Evolutionary conservation across 2,329 filamentous ascomycete genomes (phyloP).

Genomic region (Curvularia sp.): DNA sequence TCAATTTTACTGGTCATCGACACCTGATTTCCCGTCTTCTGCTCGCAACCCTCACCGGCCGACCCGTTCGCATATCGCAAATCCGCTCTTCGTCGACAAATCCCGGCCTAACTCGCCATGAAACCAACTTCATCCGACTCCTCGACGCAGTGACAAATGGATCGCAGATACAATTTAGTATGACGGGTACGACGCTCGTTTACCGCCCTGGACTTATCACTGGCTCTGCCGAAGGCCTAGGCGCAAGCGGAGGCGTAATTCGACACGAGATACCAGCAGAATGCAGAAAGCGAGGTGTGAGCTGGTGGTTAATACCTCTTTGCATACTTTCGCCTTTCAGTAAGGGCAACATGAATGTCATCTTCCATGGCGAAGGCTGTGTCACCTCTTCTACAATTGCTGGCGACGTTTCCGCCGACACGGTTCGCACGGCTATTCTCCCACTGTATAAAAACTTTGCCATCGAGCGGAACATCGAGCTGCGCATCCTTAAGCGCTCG

Average conservation of each 20-base stretch:
- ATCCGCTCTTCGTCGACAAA: slow-evolving; percentile 88
- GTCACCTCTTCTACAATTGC: slow-evolving; percentile 85
- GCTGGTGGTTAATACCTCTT: slow-evolving; percentile 89
- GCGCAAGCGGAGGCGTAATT: slow-evolving; percentile 76
- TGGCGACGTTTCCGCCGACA: slow-evolving; percentile 90
- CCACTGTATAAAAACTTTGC: slow-evolving; percentile 91
- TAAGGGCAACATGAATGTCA: slow-evolving; percentile 87
- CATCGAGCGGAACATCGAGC: slow-evolving; percentile 83
- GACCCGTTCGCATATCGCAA: slow-evolving; percentile 87
- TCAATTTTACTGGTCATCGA: slow-evolving; percentile 84
- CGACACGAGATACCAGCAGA: slow-evolving; percentile 79
- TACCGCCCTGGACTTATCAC: slow-evolving; percentile 94
- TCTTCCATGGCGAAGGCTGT: slow-evolving; percentile 88
- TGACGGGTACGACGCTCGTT: slow-evolving; percentile 90
- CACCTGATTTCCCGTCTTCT: slow-evolving; percentile 84
- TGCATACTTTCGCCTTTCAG: slow-evolving; percentile 92
- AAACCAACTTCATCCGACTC: slow-evolving; percentile 93
- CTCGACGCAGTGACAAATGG: slow-evolving; percentile 96
- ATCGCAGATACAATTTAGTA: slow-evolving; percentile 91
- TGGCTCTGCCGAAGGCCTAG: slow-evolving; percentile 77
- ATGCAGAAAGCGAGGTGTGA: slow-evolving; percentile 79
- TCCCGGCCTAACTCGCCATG: slow-evolving; percentile 88
- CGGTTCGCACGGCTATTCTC: slow-evolving; percentile 88
- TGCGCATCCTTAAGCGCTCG: slow-evolving; percentile 80
- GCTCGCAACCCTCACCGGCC: slow-evolving; percentile 88